Percentiles rank a stretch among this genome's conserved stretches.
Evolutionary conservation across 306 rosid genomes (phyloP).

Genomic region (Rubus idaeus): DNA sequence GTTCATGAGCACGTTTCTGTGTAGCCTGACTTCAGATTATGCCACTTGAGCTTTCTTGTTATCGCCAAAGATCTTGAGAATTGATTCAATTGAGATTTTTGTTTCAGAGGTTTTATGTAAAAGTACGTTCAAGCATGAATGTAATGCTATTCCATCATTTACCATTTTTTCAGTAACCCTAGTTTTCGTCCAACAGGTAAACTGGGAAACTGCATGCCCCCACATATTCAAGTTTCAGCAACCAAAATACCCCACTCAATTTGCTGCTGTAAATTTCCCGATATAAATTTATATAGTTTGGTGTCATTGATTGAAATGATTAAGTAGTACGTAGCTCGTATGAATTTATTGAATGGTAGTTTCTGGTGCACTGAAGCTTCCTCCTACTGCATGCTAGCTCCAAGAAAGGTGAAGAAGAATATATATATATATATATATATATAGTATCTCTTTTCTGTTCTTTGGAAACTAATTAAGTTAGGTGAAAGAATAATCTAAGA

Average conservation of each 20-base stretch:
- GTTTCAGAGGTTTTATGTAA: background rate
- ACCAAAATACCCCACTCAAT: background rate
- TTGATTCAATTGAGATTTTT: background rate
- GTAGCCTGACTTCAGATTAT: background rate
- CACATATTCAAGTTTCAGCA: no score
- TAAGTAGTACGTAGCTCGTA: background rate
- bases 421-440: no score
- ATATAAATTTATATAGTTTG: no score
- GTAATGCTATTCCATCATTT: background rate
- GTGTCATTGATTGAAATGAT: no score
- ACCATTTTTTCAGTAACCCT: background rate
- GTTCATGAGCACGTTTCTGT: background rate
- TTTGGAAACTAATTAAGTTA: background rate
- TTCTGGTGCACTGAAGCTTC: no score
- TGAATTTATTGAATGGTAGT: no score
- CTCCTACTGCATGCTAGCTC: no score
- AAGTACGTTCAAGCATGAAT: background rate
- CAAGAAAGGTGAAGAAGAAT: background rate
- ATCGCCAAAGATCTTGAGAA: background rate
- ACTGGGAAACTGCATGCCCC: no score
- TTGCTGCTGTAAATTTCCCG: background rate
- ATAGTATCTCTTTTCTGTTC: background rate
- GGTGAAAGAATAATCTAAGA: background rate
- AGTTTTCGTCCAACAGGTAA: no score
- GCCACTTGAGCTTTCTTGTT: background rate